These are phyloP conservation scores for Lepidopterella palustris DNA, from an alignment of 495 filamentous ascomycete species.

Conservation along the genomic window DNA sequence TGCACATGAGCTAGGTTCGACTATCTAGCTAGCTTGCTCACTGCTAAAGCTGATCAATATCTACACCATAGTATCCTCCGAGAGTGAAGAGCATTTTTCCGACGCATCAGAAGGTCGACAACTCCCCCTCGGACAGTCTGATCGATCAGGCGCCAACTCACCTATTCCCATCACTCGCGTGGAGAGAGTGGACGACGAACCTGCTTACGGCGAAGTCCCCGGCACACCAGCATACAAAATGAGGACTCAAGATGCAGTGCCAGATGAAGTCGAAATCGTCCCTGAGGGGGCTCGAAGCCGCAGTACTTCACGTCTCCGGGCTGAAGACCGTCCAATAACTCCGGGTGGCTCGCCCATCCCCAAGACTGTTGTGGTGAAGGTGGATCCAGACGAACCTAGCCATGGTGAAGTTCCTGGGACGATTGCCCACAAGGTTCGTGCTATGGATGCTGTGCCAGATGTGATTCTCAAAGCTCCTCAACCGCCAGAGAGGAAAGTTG, in stretches of 20 bases:
- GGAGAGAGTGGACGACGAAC: conserved; percentile 50
- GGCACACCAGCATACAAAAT: conserved; percentile 55
- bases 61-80: conserved; percentile 48
- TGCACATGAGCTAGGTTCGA: conserved; percentile 73
- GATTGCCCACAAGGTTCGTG: conserved; percentile 63
- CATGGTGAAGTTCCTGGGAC: conserved; percentile 88
- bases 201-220: conserved; percentile 56
- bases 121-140: conserved; percentile 22
- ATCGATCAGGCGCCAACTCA: conserved; percentile 39
- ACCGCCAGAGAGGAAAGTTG: conserved; percentile 41
- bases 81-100: conserved; percentile 81
- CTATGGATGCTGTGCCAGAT: conserved; percentile 81
- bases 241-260: conserved; percentile 55
- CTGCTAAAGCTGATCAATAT: neutral
- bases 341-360: conserved; percentile 62
- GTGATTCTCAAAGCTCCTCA: conserved; percentile 49
- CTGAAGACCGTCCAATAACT: conserved; percentile 39
- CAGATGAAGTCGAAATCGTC: conserved; percentile 58
- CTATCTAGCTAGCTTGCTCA: neutral
- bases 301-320: conserved; percentile 39
- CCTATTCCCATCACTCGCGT: conserved; percentile 57
- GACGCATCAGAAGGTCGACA: conserved; percentile 69
- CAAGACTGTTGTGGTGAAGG: conserved; percentile 75
- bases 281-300: conserved; percentile 49
- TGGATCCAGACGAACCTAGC: conserved; percentile 58